A percentile compares a stretch with the other conserved stretches of the same genome.
Conservation (phyloP, 345 rosid species). For the Eutrema japonicum region DNA sequence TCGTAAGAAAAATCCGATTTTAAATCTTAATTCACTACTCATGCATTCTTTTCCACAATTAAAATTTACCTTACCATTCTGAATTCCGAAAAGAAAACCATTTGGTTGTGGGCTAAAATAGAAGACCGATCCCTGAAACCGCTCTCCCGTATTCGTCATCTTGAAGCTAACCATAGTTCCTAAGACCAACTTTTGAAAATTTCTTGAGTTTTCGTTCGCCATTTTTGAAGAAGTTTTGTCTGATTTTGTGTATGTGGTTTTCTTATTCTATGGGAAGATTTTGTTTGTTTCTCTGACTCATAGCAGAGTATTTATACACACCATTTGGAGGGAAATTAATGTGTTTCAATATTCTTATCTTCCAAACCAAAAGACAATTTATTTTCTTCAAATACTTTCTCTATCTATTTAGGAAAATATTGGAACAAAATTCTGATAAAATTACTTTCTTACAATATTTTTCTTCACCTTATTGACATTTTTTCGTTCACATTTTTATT, state of each 20-base stretch:
- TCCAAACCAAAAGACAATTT: neutral
- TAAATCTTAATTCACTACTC: neutral
- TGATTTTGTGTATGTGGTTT: neutral
- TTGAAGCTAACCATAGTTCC: constrained; percentile 10
- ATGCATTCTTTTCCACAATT: no score
- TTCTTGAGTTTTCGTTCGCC: neutral
- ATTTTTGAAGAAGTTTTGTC: neutral
- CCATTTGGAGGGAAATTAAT: neutral
- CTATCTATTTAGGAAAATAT: neutral
- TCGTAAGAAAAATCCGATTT: neutral
- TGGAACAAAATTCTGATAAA: neutral
- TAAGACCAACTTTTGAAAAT: neutral
- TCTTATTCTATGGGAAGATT: neutral
- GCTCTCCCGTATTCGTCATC: neutral
- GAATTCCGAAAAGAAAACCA: neutral
- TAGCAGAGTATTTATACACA: neutral
- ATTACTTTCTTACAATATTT: neutral
- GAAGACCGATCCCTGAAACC: neutral
- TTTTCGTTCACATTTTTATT: neutral
- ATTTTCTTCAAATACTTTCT: neutral
- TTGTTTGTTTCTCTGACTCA: constrained; percentile 6
- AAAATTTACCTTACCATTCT: neutral
- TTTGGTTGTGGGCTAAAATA: neutral
- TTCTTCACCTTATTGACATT: neutral
- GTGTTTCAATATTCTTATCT: neutral